A percentile compares a stretch with the other conserved stretches of the same genome.
These are phyloP conservation scores for Salix exigua DNA, from an alignment of 345 rosid species.

Conservation along the genomic window DNA sequence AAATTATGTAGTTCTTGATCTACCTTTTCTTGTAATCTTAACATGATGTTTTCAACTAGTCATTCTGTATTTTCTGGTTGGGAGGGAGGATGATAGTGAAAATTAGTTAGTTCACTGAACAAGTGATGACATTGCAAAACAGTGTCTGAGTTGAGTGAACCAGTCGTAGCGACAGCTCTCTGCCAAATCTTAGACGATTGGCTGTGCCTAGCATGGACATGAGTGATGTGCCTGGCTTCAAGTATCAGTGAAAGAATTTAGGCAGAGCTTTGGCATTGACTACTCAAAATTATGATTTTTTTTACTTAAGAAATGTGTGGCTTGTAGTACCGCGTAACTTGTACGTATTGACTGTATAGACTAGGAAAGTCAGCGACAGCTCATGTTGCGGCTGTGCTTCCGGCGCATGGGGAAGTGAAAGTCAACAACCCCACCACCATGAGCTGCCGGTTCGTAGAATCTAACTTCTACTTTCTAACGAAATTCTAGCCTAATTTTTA, in stretches of 20 bases:
- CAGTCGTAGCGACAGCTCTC: background rate
- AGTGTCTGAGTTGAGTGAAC: background rate
- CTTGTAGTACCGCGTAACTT: too few relatives aligned
- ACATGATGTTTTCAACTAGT: conserved; percentile 5
- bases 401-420: conserved; percentile 22
- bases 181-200: background rate
- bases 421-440: background rate
- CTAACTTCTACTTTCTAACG: background rate
- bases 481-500: background rate
- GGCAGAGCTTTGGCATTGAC: background rate
- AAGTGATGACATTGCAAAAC: background rate
- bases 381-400: background rate
- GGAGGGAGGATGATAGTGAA: background rate
- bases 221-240: background rate
- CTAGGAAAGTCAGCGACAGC: background rate
- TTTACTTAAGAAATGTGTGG: too few relatives aligned
- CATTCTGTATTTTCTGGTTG: conserved; percentile 1
- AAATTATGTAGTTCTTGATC: conserved; percentile 9
- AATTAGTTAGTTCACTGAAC: background rate
- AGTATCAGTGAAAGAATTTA: background rate
- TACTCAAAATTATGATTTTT: too few relatives aligned
- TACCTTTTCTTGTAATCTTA: background rate
- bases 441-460: background rate
- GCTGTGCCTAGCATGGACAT: background rate
- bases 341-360: too few relatives aligned